phyloP scores from a whole-genome alignment of 257 asterid genomes.

The Gentiana macrophylla region DNA sequence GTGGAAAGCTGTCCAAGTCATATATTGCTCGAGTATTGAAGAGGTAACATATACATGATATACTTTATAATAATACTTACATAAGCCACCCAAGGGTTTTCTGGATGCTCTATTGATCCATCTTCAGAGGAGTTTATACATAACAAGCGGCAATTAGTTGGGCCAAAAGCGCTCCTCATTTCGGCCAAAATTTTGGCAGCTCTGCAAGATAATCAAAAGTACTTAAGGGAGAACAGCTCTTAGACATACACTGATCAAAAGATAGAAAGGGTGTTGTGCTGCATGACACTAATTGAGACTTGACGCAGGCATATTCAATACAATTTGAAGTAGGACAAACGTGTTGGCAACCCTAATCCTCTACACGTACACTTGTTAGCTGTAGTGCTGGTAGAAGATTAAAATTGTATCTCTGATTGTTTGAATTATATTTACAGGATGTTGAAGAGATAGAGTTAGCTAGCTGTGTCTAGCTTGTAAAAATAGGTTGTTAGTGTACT shows the following conservation, averaged over 20 bases:
- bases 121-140: conserved; percentile 69
- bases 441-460: no score
- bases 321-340: no score
- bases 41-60: conserved; percentile 6
- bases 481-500: no score
- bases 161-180: conserved; percentile 82
- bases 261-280: not conserved
- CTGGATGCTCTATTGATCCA: conserved; percentile 45
- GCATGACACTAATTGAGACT: no score
- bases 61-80: conserved; percentile 35
- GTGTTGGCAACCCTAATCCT: no score
- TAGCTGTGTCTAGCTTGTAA: no score
- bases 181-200: conserved; percentile 60
- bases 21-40: conserved; percentile 11
- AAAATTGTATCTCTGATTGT: no score
- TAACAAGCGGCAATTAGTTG: conserved; percentile 66
- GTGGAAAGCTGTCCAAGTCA: conserved; percentile 1
- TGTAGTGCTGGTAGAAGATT: no score
- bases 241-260: conserved; percentile 10
- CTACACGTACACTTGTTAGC: no score
- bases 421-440: no score
- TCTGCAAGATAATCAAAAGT: conserved; percentile 34
- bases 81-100: conserved; percentile 61
- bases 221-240: conserved; percentile 1
- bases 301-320: no score